Conservation (phyloP, 768 basidiomycete genomes). For the Trametes coccinea region DNA sequence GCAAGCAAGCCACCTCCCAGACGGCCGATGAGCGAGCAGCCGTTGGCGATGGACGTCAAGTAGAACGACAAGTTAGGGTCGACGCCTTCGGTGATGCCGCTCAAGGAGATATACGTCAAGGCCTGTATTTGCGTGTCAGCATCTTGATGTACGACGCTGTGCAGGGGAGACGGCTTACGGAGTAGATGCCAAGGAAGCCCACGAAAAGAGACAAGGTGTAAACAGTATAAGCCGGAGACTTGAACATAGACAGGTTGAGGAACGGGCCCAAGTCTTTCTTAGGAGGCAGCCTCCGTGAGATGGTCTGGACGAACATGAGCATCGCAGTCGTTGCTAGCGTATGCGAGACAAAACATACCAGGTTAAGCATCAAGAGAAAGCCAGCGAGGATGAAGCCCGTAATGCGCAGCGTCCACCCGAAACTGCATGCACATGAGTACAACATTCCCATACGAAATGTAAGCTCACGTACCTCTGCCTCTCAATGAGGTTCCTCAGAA, state of each 20-base stretch:
- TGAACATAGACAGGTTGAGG: conserved; percentile 60
- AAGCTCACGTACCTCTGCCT: conserved; percentile 49
- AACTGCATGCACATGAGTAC: background rate
- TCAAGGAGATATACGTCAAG: conserved; percentile 65
- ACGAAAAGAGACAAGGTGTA: conserved; percentile 59
- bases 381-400: conserved; percentile 9
- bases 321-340: background rate
- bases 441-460: background rate
- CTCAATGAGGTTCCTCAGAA: conserved; percentile 53
- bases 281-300: conserved; percentile 47
- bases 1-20: conserved; percentile 51
- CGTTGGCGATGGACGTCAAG: conserved; percentile 66
- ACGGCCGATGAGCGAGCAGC: conserved; percentile 61
- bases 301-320: background rate
- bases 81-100: conserved; percentile 51
- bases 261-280: conserved; percentile 54
- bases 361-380: conserved; percentile 6
- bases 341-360: background rate
- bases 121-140: conserved; percentile 35
- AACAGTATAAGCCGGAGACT: conserved; percentile 49
- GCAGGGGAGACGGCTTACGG: conserved; percentile 33
- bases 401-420: conserved; percentile 17
- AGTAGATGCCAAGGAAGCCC: conserved; percentile 69
- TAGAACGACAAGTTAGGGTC: conserved; percentile 56
- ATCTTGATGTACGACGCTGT: background rate